These are phyloP conservation scores for Thermoascus crustaceus DNA, from an alignment of 2,329 filamentous ascomycete genomes.

Conservation along the genomic window DNA sequence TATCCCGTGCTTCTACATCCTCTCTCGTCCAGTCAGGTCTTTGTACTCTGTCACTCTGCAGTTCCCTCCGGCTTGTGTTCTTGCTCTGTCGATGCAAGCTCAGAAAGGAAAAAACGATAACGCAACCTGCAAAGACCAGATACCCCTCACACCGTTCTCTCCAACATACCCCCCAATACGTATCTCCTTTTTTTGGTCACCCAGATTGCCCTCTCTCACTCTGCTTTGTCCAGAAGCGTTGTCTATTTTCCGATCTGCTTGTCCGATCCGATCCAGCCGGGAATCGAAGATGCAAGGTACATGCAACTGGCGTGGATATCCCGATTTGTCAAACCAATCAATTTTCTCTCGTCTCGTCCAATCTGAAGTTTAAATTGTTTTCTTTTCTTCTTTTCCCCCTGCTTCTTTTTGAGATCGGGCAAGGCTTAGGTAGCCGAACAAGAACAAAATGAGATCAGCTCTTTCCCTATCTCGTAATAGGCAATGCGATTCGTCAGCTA, in stretches of 20 bases:
- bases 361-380: constrained; percentile 7
- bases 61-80: not conserved
- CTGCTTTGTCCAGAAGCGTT: constrained; percentile 1
- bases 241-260: constrained; percentile 15
- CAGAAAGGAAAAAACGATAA: not conserved
- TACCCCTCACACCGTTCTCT: constrained; percentile 1
- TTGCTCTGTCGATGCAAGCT: not conserved
- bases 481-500: too few relatives aligned
- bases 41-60: not conserved
- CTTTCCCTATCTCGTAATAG: too few relatives aligned
- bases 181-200: not conserved
- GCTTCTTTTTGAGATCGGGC: too few relatives aligned
- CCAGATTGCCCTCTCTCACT: constrained; percentile 1
- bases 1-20: not conserved
- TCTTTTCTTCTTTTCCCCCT: constrained; percentile 12
- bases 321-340: not conserved
- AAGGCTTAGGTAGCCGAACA: too few relatives aligned
- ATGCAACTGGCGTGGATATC: constrained; percentile 2
- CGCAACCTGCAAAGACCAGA: not conserved
- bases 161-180: constrained; percentile 4
- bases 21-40: not conserved
- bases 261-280: constrained; percentile 11
- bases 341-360: constrained; percentile 8
- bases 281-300: constrained; percentile 1
- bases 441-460: too few relatives aligned